Base-by-base conservation (phyloP, 2,329 filamentous ascomycete genomes). In the Ophiosphaerella korrae region DNA sequence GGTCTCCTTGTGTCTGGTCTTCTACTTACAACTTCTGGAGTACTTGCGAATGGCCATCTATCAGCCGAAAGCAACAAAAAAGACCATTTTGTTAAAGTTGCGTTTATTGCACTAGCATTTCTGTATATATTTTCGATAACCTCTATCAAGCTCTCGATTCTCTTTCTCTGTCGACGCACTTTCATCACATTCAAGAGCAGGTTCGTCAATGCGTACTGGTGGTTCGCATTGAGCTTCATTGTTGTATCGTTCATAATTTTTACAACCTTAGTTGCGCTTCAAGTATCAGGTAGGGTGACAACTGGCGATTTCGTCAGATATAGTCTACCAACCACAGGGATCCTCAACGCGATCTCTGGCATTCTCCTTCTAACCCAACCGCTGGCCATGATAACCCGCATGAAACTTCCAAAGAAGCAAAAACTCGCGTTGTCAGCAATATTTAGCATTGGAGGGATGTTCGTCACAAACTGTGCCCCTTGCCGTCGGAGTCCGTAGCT, bases 111-210 rank as follows among this genome's bases (percentile, higher is more conserved):
- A n/a, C 34, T 53, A 16, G 45, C 52, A 14, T 38, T 53, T n/a
- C 31, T 55, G 5, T 58, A 58, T 42, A 36, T 58, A 23, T 18
- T 47, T 33, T 18, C 47, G 4, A 56, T 56, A 5, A 56, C 53
- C 1, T 49, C 51, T 23, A 44, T 53, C 21, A 58, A 58, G 35
- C 32, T 47, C 6, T 56, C 52, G n/a, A 56, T 58, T 13, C 35
- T 56, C 3, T 58, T 58, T 39, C 37, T 58, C 8, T 58, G 53
- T 32, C 43, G 47, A 12, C 48, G 55, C 9, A 58, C 44, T 12
- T 56, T 58, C 16, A 53, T 44, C 2, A 46, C 53, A 21, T 21
- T 45, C 42, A 46, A 23, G 49, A 46, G 26, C 39, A 31, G 5
- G 56, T 47, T 47, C 52, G 53, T 35, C 46, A 50, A 3, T 44